Percentiles rank a stretch among this genome's conserved stretches.
Conservation (phyloP, 1,284 basidiomycete species). For the Paramarasmius palmivorus region DNA sequence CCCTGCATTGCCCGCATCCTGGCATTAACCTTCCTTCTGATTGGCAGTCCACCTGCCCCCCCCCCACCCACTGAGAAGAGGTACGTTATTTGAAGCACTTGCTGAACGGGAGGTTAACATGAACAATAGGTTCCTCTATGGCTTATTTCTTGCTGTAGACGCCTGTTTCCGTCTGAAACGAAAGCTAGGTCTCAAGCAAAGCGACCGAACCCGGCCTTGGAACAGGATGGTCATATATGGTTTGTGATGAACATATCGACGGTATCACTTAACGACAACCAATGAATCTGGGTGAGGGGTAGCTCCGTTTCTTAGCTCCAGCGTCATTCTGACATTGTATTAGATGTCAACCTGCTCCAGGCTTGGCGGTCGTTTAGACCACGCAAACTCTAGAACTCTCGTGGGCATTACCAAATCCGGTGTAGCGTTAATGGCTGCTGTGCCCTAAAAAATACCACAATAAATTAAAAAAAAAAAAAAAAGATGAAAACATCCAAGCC, state of each 20-base stretch:
- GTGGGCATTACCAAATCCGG: constrained; percentile 20
- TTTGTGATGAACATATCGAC: constrained; percentile 8
- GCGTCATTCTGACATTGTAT: background rate
- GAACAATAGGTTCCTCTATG: constrained; percentile 20
- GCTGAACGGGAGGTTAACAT: too few relatives aligned
- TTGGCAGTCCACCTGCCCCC: constrained; percentile 13
- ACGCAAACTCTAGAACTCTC: constrained; percentile 13
- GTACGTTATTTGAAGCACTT: background rate
- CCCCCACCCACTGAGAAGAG: too few relatives aligned
- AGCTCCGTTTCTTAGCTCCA: background rate
- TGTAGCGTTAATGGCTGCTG: constrained; percentile 20
- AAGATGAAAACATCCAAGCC: constrained; percentile 21
- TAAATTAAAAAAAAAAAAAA: too few relatives aligned
- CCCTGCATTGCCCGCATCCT: constrained; percentile 31
- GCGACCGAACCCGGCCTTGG: constrained; percentile 10
- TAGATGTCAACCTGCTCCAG: constrained; percentile 12
- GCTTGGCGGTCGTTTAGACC: constrained; percentile 16
- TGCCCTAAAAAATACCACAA: too few relatives aligned
- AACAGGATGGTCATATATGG: constrained; percentile 15
- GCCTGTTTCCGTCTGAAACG: constrained; percentile 20
- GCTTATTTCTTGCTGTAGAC: constrained; percentile 16
- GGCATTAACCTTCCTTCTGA: constrained; percentile 25
- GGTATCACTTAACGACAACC: background rate
- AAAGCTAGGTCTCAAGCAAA: background rate
- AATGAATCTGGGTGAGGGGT: constrained; percentile 11